Base-by-base conservation (phyloP, 2,329 filamentous ascomycete species). In the Fusarium fracticaudum region DNA sequence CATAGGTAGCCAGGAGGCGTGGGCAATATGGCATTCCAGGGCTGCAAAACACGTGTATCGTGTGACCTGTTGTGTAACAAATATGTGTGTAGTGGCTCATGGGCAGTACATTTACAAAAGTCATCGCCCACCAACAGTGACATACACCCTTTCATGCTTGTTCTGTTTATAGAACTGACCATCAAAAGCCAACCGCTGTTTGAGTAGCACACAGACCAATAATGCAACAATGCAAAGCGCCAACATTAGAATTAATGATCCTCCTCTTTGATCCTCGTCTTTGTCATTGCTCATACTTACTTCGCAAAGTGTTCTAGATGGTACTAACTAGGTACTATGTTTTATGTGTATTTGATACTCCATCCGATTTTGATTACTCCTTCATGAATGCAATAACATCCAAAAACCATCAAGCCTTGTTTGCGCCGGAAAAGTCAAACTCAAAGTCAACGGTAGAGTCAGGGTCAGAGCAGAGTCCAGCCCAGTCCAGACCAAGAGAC, bases 121-220 rank as follows among this genome's bases (percentile, higher is more conserved):
- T 57, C 43, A 38, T 47, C 65, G 29, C 38, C 60, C 60, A 66
- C 60, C 67, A 66, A 61, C 50, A 33, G 41, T 73, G 26, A 60
- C 65, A 61, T 47, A 26, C 70, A 70, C 40, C n/a, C 47, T 61
- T 53, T 50, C 64, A 64, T 60, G 31, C 29, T 31, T 47, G 45
- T 67, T 60, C 71, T 72, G 66, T 74, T 72, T 73, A 73, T 73
- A 74, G 71, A 72, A 68, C 48, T 26, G 37, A 26, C 33, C 35
- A 64, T 47, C 44, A 35, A 59, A 33, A 29, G 31, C 41, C 55
- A 48, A 59, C 48, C 26, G 31, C 22, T 33, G 33, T 26, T 45
- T 26, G 11, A 22, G 11, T 69, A 48, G 64, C 48, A 50, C 57
- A 67, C 55, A 48, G 44, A 29, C 50, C 58, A 67, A 47, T 55